phyloP scores from a whole-genome alignment of 176 grass and related monocot species.

The Cocos nucifera region DNA sequence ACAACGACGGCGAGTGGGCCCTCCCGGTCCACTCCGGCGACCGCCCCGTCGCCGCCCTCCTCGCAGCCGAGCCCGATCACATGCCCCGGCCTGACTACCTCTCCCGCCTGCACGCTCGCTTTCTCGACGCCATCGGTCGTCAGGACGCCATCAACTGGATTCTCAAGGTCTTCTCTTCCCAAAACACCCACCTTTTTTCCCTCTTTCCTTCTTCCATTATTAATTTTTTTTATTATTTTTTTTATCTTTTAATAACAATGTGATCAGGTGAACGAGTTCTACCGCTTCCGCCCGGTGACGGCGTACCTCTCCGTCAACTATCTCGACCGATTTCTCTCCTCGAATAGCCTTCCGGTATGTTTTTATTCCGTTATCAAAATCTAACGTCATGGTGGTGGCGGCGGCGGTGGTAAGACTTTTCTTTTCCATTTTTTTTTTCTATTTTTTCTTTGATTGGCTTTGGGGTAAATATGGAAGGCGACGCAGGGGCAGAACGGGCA shows the following conservation, averaged over 20 bases:
- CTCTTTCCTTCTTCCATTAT: not conserved
- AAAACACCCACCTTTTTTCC: no score
- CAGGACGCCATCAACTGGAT: constrained; percentile 38
- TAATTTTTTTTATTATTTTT: not conserved
- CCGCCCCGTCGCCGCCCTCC: constrained; percentile 10
- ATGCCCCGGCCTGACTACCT: constrained; percentile 27
- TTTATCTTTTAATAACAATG: not conserved
- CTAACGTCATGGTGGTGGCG: no score
- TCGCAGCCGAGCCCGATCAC: constrained; percentile 22
- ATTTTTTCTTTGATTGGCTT: not conserved
- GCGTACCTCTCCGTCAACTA: constrained; percentile 38
- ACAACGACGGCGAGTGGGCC: not conserved
- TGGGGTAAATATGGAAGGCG: not conserved
- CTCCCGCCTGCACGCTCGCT: constrained; percentile 14
- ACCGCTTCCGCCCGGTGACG: constrained; percentile 27
- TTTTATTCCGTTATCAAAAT: no score
- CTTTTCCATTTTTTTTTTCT: no score
- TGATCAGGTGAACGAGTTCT: constrained; percentile 25
- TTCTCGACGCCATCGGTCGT: constrained; percentile 23
- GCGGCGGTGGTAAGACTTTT: no score
- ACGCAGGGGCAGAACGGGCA: not conserved
- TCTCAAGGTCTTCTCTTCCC: constrained; percentile 13
- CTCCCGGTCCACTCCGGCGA: not conserved
- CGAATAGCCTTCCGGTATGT: constrained; percentile 27
- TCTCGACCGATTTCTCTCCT: constrained; percentile 45